Conservation (phyloP, 108 stramenopile genomes). For the Cyclotella cryptica region DNA sequence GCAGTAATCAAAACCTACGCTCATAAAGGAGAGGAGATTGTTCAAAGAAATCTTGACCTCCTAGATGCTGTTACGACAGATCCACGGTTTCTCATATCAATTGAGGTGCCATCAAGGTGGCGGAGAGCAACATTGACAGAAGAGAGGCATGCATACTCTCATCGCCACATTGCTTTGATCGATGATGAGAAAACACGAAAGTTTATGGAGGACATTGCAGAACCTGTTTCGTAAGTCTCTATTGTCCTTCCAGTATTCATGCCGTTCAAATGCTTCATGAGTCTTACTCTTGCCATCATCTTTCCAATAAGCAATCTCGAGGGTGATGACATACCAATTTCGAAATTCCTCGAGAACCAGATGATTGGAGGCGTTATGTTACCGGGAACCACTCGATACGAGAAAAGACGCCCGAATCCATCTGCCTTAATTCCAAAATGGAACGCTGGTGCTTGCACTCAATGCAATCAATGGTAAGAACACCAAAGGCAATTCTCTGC, state of each 20-base stretch:
- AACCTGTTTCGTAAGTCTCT: conserved; percentile 51
- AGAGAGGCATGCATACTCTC: conserved; percentile 41
- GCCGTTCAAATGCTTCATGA: neutral
- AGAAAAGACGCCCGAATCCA: conserved; percentile 67
- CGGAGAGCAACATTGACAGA: conserved; percentile 41
- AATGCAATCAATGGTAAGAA: conserved; percentile 66
- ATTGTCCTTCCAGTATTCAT: neutral
- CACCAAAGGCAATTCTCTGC: neutral
- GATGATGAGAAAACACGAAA: conserved; percentile 62
- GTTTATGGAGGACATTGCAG: conserved; percentile 65
- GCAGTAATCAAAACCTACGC: conserved; percentile 61
- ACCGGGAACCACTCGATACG: conserved; percentile 60
- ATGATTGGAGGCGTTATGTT: conserved; percentile 67
- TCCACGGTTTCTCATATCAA: conserved; percentile 45
- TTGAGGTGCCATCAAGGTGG: conserved; percentile 64
- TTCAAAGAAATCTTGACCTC: conserved; percentile 62
- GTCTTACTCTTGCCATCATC: neutral
- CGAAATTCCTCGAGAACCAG: conserved; percentile 65
- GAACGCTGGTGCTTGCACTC: conserved; percentile 58
- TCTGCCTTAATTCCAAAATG: conserved; percentile 58
- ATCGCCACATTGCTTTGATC: conserved; percentile 58
- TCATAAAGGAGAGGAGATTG: conserved; percentile 69
- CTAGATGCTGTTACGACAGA: conserved; percentile 62
- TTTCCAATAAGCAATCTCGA: conserved; percentile 31
- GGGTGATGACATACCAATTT: conserved; percentile 68